Evolutionary conservation across 2,329 filamentous ascomycete species (phyloP), one percentile per base, ranked within the genome.

Genomic region (Pseudogymnoascus sp.): DNA sequence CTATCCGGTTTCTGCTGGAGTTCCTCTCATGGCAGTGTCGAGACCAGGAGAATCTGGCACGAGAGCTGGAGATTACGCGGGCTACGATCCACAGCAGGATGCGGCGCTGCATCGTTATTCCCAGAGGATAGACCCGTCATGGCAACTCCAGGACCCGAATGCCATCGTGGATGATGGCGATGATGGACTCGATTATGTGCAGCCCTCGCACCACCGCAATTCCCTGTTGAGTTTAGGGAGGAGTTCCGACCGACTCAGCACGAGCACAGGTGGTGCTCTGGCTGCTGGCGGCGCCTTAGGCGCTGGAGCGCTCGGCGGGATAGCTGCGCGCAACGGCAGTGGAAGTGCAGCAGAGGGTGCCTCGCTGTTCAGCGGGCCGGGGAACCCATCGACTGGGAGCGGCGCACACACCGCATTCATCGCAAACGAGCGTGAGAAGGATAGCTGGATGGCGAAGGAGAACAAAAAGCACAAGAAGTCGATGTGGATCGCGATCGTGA

Each of bases 161-260:
- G 86, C 87, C 12, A 92, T 96, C 67, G 84, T 83, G 21, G 92
- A 96, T 73, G 92, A 97, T 71, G 91, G 90, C 28, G 92, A 96
- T 70, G 92, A 96, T 72, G 91, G 89, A 1, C 81, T 94, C 61
- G 80, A 83, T 4, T 86, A 83, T 68, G 77, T 74, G 60, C 75
- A 73, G 59, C 72, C 70, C 75, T 73, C 69, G 73, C 75, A 88
- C 37, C 85, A 61, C 16, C 60, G 62, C n/a, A 50, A 50, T 1
- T 60, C 50, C 12, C 38, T 63, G 21, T 40, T 72, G 33, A 73
- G 68, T 62, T 64, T 72, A 35, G 11, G 63, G 62, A 38, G 61
- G 63, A 25, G 63, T 65, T 47, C 53, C 18, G 28, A 25, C 21
- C 18, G 53, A 31, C 16, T 23, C n/a, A 21, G 21, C 28, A n/a